Conservation (phyloP, 1,284 basidiomycete species). For the Ganoderma lingzhi region DNA sequence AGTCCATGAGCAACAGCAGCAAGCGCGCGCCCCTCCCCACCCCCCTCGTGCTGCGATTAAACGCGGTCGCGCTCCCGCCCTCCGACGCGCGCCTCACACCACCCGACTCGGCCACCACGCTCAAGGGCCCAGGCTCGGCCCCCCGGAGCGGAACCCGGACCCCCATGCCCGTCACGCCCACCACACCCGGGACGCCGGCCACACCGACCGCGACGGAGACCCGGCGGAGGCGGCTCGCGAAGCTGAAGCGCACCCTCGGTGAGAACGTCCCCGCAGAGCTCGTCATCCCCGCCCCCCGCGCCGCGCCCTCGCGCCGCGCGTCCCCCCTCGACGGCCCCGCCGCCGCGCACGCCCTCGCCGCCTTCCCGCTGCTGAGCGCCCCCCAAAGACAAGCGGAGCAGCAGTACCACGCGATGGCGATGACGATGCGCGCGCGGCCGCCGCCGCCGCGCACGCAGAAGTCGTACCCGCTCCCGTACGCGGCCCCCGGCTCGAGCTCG, state of each 20-base stretch:
- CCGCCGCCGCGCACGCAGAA: conserved; percentile 10
- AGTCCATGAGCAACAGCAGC: conserved; percentile 23
- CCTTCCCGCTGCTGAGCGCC: not conserved
- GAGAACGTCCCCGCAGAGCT: conserved; percentile 63
- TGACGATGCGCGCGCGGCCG: not conserved
- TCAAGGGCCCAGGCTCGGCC: conserved; percentile 9
- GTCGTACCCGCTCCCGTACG: not conserved
- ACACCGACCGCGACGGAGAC: conserved; percentile 37
- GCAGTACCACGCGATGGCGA: no score
- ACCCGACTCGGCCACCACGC: conserved; percentile 26
- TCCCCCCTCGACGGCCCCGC: conserved; percentile 9
- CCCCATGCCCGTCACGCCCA: conserved; percentile 20
- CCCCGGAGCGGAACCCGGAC: conserved; percentile 2
- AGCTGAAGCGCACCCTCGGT: conserved; percentile 59
- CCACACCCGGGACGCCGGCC: conserved; percentile 36
- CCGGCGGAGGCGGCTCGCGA: conserved; percentile 52
- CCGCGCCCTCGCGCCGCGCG: conserved; percentile 13
- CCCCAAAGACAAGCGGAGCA: not conserved
- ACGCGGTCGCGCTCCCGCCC: conserved; percentile 37
- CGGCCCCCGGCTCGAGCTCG: conserved; percentile 11
- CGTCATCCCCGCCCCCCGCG: conserved; percentile 45
- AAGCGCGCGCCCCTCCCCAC: conserved; percentile 31
- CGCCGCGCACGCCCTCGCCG: conserved; percentile 2
- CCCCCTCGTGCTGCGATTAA: conserved; percentile 43
- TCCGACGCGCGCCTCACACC: conserved; percentile 26